Base-by-base conservation (phyloP, 495 filamentous ascomycete species). In the Aspergillus baeticus region DNA sequence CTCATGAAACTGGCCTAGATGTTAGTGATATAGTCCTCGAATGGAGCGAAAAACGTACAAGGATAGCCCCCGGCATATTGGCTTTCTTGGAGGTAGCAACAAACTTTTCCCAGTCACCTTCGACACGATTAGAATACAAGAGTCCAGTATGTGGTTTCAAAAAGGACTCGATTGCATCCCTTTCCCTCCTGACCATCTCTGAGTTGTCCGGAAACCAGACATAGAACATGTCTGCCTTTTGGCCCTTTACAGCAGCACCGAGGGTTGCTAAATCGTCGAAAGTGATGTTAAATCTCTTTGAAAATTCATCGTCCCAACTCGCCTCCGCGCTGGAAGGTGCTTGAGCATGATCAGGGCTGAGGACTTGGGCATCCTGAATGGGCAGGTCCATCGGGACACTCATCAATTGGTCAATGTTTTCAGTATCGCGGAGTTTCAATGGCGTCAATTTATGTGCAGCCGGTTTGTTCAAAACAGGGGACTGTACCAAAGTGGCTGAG, bases 91-190 rank as follows among this genome's bases (percentile, higher is more conserved):
- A 58, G 2, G 67, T 68, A 10, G 65, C 62, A 14, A 63, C 37
- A 46, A 79, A 79, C 38, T 65, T 70, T 21, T 66, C 66, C 76
- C 75, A 78, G 36, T 73, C 71, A 13, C 63, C 68, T 23, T 58
- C 34, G 18, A 59, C 63, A 1, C 54, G 56, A 39, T 58, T 70
- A 10, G 74, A 70, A 31, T 66, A 72, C 8, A 74, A 65, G 17
- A 71, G 60, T 0, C 55, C 63, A 14, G 67, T 58, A 20, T 68
- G 58, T 0, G 49, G 46, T n/a, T 73, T 63, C n/a, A 76, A 64
- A 13, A 58, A 67, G 2, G 64, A 39, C 29, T 69, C 51, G 3
- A 75, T 18, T 0, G 69, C 5, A 13, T 68, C 26, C 31, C 60
- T 62, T 37, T 78, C 73, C 1, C 14, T 21, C n/a, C 63, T 42